Conservation (phyloP, 2,329 filamentous ascomycete species). For the Lachnellula cervina region DNA sequence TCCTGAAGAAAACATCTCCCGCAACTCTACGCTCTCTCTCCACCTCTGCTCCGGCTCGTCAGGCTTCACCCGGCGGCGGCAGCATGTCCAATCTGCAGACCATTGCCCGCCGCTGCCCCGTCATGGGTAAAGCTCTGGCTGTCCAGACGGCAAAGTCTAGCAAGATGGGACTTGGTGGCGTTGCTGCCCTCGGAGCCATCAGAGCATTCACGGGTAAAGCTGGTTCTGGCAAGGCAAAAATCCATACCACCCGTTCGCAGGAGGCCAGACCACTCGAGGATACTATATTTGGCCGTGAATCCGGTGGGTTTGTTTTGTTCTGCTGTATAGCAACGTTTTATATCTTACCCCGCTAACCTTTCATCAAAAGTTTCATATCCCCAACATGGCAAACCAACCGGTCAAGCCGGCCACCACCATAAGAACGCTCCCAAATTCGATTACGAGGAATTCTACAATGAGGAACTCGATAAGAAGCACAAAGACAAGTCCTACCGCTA, state of each 20-base stretch:
- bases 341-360: conserved; percentile 16
- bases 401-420: conserved; percentile 18
- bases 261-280: conserved; percentile 74
- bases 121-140: conserved; percentile 97
- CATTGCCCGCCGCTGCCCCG: conserved; percentile 88
- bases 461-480: conserved; percentile 95
- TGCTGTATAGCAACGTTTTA: conserved; percentile 8
- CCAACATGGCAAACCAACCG: conserved; percentile 21
- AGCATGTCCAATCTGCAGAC: conserved; percentile 97
- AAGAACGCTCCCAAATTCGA: conserved; percentile 62
- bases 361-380: conserved; percentile 17
- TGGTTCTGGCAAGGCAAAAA: conserved; percentile 59
- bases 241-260: conserved; percentile 76
- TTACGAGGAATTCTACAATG: conserved; percentile 84
- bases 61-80: conserved; percentile 70
- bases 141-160: conserved; percentile 66
- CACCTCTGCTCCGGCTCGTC: conserved; percentile 55
- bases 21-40: conserved; percentile 87
- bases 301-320: conserved; percentile 43
- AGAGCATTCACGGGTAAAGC: conserved; percentile 47
- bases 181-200: conserved; percentile 44
- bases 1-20: conserved; percentile 90
- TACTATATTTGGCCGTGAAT: conserved; percentile 44
- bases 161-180: conserved; percentile 36
- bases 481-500: conserved; percentile 99